Conservation (phyloP, 495 filamentous ascomycete species). For the Penicillium coffeae region DNA sequence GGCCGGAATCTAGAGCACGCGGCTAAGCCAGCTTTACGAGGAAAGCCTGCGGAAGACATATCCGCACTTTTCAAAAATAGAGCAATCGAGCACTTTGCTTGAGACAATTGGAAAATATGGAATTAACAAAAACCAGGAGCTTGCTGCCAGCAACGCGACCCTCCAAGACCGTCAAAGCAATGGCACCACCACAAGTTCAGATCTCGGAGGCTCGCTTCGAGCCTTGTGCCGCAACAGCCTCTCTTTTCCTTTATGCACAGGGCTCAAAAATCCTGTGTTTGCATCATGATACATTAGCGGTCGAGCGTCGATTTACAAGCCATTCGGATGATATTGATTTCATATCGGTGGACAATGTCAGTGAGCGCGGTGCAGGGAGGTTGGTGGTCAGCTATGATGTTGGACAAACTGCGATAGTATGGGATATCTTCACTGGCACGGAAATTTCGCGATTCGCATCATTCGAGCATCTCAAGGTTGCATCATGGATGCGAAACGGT, state of each 20-base stretch:
- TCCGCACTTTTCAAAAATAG: background rate
- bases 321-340: conserved; percentile 81
- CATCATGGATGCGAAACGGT: conserved; percentile 95
- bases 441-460: conserved; percentile 87
- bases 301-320: conserved; percentile 81
- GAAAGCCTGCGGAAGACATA: background rate
- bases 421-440: conserved; percentile 90
- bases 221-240: conserved; percentile 80
- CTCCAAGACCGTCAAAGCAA: conserved; percentile 22
- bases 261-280: conserved; percentile 72
- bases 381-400: conserved; percentile 91
- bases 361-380: conserved; percentile 78
- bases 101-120: conserved; percentile 15
- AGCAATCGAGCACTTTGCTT: background rate
- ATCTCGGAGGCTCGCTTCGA: conserved; percentile 60
- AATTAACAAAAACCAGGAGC: conserved; percentile 33
- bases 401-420: conserved; percentile 89
- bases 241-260: conserved; percentile 82
- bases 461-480: conserved; percentile 79
- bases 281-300: conserved; percentile 85
- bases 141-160: conserved; percentile 24
- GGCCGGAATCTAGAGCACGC: background rate
- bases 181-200: conserved; percentile 47
- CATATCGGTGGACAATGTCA: conserved; percentile 87
- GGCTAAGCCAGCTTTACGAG: background rate